Evolutionary conservation across 2,329 filamentous ascomycete species (phyloP).

Genomic region (Oidium heveae): DNA sequence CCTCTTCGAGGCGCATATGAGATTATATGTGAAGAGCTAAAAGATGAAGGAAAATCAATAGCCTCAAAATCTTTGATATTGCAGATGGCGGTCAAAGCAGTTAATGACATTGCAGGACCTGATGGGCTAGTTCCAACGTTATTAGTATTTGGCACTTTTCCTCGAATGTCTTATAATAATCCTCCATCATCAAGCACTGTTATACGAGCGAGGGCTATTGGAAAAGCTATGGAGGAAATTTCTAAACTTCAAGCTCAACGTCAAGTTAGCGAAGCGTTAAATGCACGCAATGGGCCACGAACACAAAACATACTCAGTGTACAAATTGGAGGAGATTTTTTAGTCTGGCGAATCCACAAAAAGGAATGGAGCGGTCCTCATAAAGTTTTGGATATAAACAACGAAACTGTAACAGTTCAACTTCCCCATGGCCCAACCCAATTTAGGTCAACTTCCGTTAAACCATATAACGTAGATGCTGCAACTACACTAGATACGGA

Average conservation of each 20-base stretch:
- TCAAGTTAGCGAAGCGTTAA: constrained; percentile 1
- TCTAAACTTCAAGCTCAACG: constrained; percentile 1
- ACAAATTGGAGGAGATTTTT: neutral
- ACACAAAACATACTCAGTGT: neutral
- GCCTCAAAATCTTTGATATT: neutral
- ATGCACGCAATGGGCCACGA: neutral
- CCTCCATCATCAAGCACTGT: neutral
- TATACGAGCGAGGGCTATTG: neutral
- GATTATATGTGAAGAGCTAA: neutral
- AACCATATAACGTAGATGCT: neutral
- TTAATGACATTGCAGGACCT: neutral
- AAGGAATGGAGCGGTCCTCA: neutral
- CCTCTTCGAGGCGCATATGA: neutral
- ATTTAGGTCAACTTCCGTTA: neutral
- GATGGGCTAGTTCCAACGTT: too few relatives aligned
- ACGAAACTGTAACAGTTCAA: neutral
- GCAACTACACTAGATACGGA: too few relatives aligned
- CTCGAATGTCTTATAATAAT: neutral
- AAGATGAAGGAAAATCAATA: neutral
- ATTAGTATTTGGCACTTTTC: neutral
- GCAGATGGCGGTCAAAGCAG: neutral
- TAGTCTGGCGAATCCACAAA: constrained; percentile 1
- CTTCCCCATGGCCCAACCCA: neutral
- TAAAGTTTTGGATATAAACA: neutral
- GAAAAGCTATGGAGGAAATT: constrained; percentile 3